Base-by-base conservation (phyloP, 2,329 filamentous ascomycete species). In the Didymosphaeria variabile region DNA sequence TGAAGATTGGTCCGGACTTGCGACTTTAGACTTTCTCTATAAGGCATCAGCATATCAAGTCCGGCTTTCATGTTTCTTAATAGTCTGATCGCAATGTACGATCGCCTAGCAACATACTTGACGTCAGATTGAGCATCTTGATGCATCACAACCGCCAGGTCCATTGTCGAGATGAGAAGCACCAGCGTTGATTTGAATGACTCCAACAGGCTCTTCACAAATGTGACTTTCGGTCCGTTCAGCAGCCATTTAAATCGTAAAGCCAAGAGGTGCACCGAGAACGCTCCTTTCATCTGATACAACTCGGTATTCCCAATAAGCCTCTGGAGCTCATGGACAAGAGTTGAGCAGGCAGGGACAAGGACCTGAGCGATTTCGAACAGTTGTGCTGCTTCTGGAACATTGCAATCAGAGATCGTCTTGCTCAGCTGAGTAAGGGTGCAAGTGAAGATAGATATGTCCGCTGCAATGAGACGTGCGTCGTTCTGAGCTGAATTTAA, bases 391-490 rank as follows among this genome's bases (percentile, higher is more conserved):
- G 45, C 23, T 26, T 47, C 8, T 10, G 45, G 45, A 10, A 32
- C 12, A 21, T 26, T 17, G 23, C 29, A 31, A 23, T 19, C 13
- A 40, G 17, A 19, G 7, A 47, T 26, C 23, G 45, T 47, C 15
- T 58, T 58, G 45, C 46, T 58, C 12, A 58, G 46, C 21, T 52
- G 55, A 8, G 46, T 52, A 17, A 58, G 55, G 9, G 55, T 51
- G 44, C 34, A 21, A 8, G 55, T 6, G 34, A 58, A 58, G 17
- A 58, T 19, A 12, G 45, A 52, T 31, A 58, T 52, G 23, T 58
- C 55, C 7, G 55, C 55, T 12, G 46, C 55, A n/a, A 52, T 51
- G 29, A 58, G 21, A 31, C 55, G 21, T 5, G 55, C 46, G n/a
- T 58, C 55, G 32, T 21, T 19, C 23, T 51, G 10, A 1, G 46